These are phyloP conservation scores for Cicer arietinum DNA, from an alignment of 306 rosid genomes.

Conservation along the genomic window DNA sequence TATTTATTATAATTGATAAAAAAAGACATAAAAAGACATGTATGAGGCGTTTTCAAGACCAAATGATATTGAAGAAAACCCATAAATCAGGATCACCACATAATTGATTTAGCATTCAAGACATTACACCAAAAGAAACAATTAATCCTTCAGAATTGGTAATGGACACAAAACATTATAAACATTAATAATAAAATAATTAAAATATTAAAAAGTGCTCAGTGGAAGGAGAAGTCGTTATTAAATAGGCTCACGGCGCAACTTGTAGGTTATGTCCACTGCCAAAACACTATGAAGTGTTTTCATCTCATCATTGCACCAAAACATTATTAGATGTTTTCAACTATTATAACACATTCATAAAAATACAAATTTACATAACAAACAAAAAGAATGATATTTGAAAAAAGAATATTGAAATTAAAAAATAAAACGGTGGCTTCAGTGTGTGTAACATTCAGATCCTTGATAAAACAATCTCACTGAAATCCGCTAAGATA, in stretches of 20 bases:
- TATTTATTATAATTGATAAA: no score
- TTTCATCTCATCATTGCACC: conserved; percentile 77
- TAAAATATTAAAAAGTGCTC: no score
- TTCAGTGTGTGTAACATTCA: conserved; percentile 97
- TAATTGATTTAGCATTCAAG: conserved; percentile 66
- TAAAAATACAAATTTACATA: no score
- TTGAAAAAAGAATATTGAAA: no score
- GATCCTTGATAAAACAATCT: conserved; percentile 71
- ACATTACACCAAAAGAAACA: conserved; percentile 77
- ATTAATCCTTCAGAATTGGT: conserved; percentile 75
- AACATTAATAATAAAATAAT: no score
- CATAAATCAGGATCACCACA: conserved; percentile 92
- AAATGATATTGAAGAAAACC: conserved; percentile 57
- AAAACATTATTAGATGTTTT: no score
- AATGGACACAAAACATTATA: conserved; percentile 56
- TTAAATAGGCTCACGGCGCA: no score
- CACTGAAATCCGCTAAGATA: conserved; percentile 99
- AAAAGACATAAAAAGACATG: conserved; percentile 14
- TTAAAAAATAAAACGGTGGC: conserved; percentile 35
- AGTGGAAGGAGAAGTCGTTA: no score
- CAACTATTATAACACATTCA: background rate
- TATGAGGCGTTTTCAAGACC: conserved; percentile 89
- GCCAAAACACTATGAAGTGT: conserved; percentile 75
- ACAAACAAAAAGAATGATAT: background rate
- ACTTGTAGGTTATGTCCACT: conserved; percentile 55